A percentile compares a stretch with the other conserved stretches of the same genome.
Evolutionary conservation across 2,329 filamentous ascomycete genomes (phyloP).

Genomic region (Fusarium humuli): DNA sequence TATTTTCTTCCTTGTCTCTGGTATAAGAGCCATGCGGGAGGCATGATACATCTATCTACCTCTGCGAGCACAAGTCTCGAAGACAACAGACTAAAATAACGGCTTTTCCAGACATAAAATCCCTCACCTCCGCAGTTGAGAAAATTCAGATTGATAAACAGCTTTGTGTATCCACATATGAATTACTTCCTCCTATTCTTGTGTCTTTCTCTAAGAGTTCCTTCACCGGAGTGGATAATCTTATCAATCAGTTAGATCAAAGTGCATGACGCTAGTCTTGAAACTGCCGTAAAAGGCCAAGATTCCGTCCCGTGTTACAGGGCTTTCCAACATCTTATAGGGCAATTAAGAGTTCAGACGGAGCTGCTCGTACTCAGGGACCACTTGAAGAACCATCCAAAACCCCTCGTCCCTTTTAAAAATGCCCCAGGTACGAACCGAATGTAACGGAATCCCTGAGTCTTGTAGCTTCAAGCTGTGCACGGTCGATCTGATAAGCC

Average conservation of each 20-base stretch:
- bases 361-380: slow-evolving; percentile 9
- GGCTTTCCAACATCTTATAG: slow-evolving; percentile 7
- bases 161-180: background rate
- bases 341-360: slow-evolving; percentile 5
- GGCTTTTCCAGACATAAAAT: background rate
- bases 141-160: background rate
- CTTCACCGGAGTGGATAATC: slow-evolving; percentile 38
- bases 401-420: slow-evolving; percentile 11
- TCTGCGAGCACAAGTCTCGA: background rate
- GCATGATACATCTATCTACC: background rate
- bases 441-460: slow-evolving; percentile 21
- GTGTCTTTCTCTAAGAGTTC: slow-evolving; percentile 5
- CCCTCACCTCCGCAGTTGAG: background rate
- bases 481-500: slow-evolving; percentile 46
- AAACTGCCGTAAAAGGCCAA: slow-evolving; percentile 11
- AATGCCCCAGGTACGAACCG: slow-evolving; percentile 8
- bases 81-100: background rate
- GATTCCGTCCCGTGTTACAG: slow-evolving; percentile 21
- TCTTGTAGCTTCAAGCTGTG: slow-evolving; percentile 14
- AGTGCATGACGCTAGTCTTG: slow-evolving; percentile 38
- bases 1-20: background rate
- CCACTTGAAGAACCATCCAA: slow-evolving; percentile 10
- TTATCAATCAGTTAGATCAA: slow-evolving; percentile 49
- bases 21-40: background rate
- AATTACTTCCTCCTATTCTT: background rate